Conservation (phyloP, 2,329 filamentous ascomycete species). For the Aureobasidium sp. region DNA sequence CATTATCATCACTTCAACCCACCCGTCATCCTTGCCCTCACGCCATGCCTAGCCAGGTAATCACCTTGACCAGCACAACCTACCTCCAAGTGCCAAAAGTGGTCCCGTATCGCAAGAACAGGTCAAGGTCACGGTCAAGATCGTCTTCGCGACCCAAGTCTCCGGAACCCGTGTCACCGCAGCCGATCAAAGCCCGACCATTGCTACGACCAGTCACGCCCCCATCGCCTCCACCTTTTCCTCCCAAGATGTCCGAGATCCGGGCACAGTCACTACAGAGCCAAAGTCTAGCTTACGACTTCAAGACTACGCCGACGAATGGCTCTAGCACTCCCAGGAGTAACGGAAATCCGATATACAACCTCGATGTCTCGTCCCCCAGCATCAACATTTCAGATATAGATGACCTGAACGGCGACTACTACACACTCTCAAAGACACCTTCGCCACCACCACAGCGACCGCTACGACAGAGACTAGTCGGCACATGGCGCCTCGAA, state of each 20-base stretch:
- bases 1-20: not conserved
- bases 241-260: not conserved
- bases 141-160: constrained; percentile 11
- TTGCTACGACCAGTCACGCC: constrained; percentile 8
- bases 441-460: constrained; percentile 22
- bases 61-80: constrained; percentile 19
- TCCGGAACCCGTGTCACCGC: constrained; percentile 13
- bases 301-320: not conserved
- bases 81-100: constrained; percentile 31
- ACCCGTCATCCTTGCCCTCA: not conserved
- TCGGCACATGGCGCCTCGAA: constrained; percentile 31
- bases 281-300: not conserved
- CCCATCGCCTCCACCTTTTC: constrained; percentile 2
- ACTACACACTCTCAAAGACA: constrained; percentile 24
- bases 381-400: not conserved
- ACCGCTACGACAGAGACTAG: constrained; percentile 26
- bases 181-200: constrained; percentile 10
- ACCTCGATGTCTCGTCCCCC: not conserved
- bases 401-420: constrained; percentile 26
- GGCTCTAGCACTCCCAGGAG: constrained; percentile 10
- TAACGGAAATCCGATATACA: not conserved
- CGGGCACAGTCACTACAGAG: not conserved
- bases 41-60: constrained; percentile 10
- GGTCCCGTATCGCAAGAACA: constrained; percentile 25
- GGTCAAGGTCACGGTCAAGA: constrained; percentile 25